Conservation (phyloP, 169 alveolate species). For the Eimeria mitis region DNA sequence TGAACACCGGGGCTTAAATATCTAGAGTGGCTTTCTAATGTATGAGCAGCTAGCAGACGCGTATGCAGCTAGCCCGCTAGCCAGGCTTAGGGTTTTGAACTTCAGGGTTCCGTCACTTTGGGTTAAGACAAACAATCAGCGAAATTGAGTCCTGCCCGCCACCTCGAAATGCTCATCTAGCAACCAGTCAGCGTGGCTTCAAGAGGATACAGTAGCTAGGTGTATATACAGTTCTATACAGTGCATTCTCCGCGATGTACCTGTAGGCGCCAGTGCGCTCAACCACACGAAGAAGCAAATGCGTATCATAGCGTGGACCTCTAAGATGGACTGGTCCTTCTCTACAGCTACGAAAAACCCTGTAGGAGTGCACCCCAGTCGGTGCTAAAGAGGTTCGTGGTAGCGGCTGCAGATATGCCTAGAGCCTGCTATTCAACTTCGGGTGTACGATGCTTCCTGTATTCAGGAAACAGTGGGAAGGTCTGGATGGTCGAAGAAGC, state of each 20-base stretch:
- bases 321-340: background rate
- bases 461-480: background rate
- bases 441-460: background rate
- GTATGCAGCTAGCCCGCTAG: background rate
- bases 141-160: background rate
- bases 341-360: background rate
- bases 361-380: background rate
- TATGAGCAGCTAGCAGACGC: background rate
- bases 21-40: background rate
- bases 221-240: background rate
- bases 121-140: background rate
- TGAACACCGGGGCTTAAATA: background rate
- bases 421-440: background rate
- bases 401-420: background rate
- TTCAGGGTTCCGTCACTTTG: background rate
- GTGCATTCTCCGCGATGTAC: background rate
- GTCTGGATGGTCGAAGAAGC: constrained; percentile 51
- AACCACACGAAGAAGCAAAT: background rate
- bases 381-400: background rate
- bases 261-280: background rate
- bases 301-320: background rate
- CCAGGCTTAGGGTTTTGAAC: background rate
- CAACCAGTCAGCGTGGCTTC: background rate
- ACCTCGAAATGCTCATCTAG: background rate
- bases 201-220: too few species aligned